Conservation (phyloP, 306 rosid species). For the Medicago ruthenica region DNA sequence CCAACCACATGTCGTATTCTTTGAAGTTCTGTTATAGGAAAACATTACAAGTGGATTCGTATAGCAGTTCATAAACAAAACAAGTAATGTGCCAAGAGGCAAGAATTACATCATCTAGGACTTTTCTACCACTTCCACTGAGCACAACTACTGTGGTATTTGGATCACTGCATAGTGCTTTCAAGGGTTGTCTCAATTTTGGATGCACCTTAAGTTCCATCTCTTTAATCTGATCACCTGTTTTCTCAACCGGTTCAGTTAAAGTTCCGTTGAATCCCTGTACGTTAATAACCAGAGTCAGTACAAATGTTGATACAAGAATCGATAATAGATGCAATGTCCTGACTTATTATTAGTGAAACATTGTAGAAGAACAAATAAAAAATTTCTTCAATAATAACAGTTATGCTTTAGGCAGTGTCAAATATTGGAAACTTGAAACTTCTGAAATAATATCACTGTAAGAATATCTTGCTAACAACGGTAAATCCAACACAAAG, state of each 20-base stretch:
- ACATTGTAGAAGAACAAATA: too few relatives aligned
- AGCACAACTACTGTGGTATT: conserved; percentile 87
- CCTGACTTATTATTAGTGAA: too few relatives aligned
- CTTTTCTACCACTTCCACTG: conserved; percentile 81
- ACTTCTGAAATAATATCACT: too few relatives aligned
- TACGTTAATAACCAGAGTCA: conserved; percentile 37
- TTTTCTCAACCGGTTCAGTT: conserved; percentile 90
- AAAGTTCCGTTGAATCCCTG: conserved; percentile 93
- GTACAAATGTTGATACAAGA: conserved; percentile 20
- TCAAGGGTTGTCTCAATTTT: conserved; percentile 67
- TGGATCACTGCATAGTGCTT: conserved; percentile 70
- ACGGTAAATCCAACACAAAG: too few relatives aligned
- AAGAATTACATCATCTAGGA: conserved; percentile 72
- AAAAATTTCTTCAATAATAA: not conserved
- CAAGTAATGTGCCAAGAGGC: conserved; percentile 30
- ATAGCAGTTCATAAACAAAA: conserved; percentile 28
- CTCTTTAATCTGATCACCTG: conserved; percentile 89
- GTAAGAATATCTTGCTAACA: too few relatives aligned
- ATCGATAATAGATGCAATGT: not conserved
- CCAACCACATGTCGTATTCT: conserved; percentile 91
- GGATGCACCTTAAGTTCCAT: conserved; percentile 92
- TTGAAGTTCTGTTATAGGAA: conserved; percentile 71
- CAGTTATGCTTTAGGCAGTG: not conserved
- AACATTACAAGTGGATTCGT: conserved; percentile 34
- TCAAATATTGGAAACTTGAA: too few relatives aligned